Base-by-base conservation (phyloP, 78 protist genomes). In the Guillardia theta region DNA sequence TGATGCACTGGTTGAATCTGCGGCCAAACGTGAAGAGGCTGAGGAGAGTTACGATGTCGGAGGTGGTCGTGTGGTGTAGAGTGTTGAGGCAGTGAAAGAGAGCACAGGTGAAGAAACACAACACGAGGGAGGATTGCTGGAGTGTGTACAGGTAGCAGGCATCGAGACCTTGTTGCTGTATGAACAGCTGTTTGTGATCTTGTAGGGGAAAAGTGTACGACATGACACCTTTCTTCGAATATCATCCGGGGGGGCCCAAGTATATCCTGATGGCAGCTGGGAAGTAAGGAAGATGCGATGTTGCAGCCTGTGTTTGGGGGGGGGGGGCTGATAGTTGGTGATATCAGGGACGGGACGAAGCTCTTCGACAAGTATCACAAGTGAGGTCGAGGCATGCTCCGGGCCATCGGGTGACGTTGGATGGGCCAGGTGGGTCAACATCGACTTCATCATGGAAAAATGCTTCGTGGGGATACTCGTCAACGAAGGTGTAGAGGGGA, bases 401-500 rank as follows among this genome's bases (percentile, higher is more conserved):
- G n/a, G n/a, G n/a, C n/a, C n/a, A n/a, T n/a, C n/a, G n/a, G n/a
- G n/a, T n/a, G n/a, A n/a, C n/a, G n/a, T n/a, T n/a, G n/a, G n/a
- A n/a, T n/a, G n/a, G n/a, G n/a, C n/a, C n/a, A n/a, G n/a, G n/a
- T 58, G 70, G 70, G 70, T 58, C 70, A 58, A 58, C 70, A 58
- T 58, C 6, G 70, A 58, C 21, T 58, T 58, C 6, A 58, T 58
- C 2, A 58, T 58, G 70, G 70, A 58, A 24, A 58, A 58, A 30
- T 58, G 70, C 70, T 30, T 58, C 27, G 70, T 58, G 2, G 70
- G 70, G 27, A 24, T 27, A 24, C 70, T 58, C 70, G 70, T 6
- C 4, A 30, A 6, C 27, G 70, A 58, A 30, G 70, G 6, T 6
- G 6, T 58, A 30, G 70, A 58, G 70, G 70, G 21, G 6, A 58